Evolutionary conservation across 140 eudicot genomes (phyloP).

Genomic region (Erigeron philadelphicus): DNA sequence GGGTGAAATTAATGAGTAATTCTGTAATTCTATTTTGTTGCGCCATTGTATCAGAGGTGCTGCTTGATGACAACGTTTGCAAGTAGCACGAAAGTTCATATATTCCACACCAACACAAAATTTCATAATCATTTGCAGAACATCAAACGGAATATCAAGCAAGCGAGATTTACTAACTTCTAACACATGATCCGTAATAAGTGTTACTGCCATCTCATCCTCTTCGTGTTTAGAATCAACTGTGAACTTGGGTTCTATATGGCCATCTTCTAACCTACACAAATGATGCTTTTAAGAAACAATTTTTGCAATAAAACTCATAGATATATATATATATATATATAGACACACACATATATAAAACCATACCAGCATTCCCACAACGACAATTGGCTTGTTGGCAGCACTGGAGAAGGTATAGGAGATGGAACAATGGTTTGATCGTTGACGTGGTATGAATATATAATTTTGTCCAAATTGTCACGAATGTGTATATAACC

Average conservation of each 20-base stretch:
- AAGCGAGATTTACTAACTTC: background rate
- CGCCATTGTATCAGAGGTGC: constrained; percentile 19
- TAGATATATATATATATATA: background rate
- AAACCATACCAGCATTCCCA: constrained; percentile 16
- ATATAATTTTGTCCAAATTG: background rate
- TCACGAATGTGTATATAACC: constrained; percentile 15
- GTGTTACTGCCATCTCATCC: background rate
- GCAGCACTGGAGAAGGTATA: background rate
- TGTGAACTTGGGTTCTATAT: background rate
- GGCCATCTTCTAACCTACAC: constrained; percentile 17
- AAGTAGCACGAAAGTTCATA: no score
- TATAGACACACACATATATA: no score
- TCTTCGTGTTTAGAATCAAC: no score
- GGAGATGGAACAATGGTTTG: constrained; percentile 5
- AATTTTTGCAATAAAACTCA: background rate
- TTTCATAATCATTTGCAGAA: background rate
- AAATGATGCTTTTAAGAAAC: background rate
- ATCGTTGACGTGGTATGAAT: constrained; percentile 15
- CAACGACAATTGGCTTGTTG: background rate
- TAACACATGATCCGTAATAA: background rate
- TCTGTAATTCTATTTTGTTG: background rate
- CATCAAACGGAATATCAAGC: constrained; percentile 17
- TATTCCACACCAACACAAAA: no score
- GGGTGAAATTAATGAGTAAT: constrained; percentile 13
- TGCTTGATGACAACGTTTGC: background rate